These are phyloP conservation scores for Sarocladiaceae sp. DNA, from an alignment of 2,329 filamentous ascomycete species.

Conservation along the genomic window DNA sequence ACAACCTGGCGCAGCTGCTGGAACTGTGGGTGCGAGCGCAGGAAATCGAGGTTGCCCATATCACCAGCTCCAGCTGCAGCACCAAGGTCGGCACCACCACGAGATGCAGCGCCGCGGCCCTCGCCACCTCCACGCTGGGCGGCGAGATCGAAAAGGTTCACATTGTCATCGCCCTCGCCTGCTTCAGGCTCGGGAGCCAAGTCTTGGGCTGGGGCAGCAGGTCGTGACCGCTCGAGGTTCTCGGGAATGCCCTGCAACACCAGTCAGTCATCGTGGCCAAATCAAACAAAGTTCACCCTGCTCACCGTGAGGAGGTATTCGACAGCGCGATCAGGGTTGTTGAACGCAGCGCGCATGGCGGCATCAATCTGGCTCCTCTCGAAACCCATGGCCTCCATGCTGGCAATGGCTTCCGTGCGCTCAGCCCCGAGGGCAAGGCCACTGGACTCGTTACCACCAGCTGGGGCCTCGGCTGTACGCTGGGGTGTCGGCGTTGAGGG, in stretches of 20 bases:
- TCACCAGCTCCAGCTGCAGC: constrained; percentile 47
- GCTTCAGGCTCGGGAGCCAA: constrained; percentile 29
- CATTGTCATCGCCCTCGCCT: constrained; percentile 59
- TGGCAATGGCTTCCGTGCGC: constrained; percentile 75
- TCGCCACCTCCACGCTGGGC: constrained; percentile 62
- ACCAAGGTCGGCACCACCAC: constrained; percentile 45
- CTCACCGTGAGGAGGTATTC: constrained; percentile 88
- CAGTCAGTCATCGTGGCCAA: neutral
- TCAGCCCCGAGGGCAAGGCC: constrained; percentile 83
- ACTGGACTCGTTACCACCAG: constrained; percentile 48
- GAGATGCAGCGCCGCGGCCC: constrained; percentile 33
- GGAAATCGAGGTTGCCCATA: constrained; percentile 81
- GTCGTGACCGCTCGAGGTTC: constrained; percentile 68
- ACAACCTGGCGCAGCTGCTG: constrained; percentile 96
- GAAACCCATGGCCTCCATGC: constrained; percentile 98
- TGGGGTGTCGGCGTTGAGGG: constrained; percentile 54
- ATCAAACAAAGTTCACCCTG: constrained; percentile 13
- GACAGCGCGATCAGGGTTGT: constrained; percentile 94
- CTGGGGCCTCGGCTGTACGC: constrained; percentile 38
- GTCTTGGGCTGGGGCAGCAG: constrained; percentile 34
- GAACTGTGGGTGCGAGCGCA: constrained; percentile 94
- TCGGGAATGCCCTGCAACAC: constrained; percentile 78
- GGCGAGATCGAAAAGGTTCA: constrained; percentile 92
- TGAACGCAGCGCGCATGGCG: constrained; percentile 94
- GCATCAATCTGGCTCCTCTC: constrained; percentile 81